Percentiles rank a stretch among this genome's conserved stretches.
Conservation (phyloP, 441 rosid genomes). For the Biscutella laevigata region DNA sequence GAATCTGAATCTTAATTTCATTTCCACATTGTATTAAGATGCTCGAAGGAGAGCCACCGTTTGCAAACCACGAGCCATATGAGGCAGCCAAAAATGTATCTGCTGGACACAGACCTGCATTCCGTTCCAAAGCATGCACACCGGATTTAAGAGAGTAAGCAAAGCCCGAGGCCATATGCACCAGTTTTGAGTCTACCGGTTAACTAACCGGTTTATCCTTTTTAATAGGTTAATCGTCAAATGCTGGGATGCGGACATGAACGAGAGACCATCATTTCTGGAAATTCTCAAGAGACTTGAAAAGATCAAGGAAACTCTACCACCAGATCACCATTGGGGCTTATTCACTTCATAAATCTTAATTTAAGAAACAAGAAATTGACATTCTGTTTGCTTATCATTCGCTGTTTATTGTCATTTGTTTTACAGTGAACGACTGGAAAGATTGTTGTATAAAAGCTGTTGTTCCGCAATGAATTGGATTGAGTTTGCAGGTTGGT, state of each 20-base stretch:
- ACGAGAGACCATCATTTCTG: constrained; percentile 75
- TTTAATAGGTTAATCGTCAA: constrained; percentile 54
- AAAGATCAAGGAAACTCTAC: constrained; percentile 66
- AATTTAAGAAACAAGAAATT: not conserved
- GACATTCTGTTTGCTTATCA: constrained; percentile 10
- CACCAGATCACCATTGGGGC: constrained; percentile 73
- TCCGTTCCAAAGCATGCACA: constrained; percentile 64
- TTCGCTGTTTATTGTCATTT: not conserved
- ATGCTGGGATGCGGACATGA: constrained; percentile 91
- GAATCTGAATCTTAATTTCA: not conserved
- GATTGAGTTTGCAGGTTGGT: constrained; percentile 5
- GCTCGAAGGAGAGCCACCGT: constrained; percentile 96
- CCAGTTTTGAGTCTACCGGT: not conserved
- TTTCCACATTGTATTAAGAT: constrained; percentile 45
- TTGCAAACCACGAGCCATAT: constrained; percentile 73
- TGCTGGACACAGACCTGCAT: constrained; percentile 78
- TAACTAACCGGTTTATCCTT: constrained; percentile 7
- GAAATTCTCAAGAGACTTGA: constrained; percentile 91
- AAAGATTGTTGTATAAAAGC: not conserved
- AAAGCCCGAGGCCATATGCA: not conserved
- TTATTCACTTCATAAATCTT: constrained; percentile 47
- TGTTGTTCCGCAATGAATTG: constrained; percentile 4
- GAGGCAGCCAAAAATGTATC: constrained; percentile 94
- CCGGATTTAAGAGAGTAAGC: constrained; percentile 82
- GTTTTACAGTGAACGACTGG: constrained; percentile 7